A percentile compares a stretch with the other conserved stretches of the same genome.
Evolutionary conservation across 495 filamentous ascomycete genomes (phyloP).

Genomic region (Cryomyces minteri): DNA sequence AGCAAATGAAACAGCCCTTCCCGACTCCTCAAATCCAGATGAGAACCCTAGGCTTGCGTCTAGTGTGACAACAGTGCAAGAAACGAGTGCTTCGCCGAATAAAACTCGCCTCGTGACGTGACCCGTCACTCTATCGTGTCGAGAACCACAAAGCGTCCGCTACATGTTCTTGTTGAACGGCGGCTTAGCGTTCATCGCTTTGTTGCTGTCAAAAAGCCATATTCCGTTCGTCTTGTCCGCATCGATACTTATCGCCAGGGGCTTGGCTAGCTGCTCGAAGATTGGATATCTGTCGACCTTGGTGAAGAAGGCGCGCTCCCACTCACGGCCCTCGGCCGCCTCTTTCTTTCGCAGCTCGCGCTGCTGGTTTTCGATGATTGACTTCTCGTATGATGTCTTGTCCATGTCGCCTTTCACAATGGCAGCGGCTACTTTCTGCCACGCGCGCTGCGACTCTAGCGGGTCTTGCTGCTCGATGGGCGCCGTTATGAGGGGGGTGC

Average conservation of each 20-base stretch:
- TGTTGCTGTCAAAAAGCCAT: constrained; percentile 62
- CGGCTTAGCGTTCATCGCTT: constrained; percentile 26
- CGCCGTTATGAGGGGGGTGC: constrained; percentile 50
- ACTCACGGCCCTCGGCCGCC: constrained; percentile 56
- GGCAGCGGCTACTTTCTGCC: constrained; percentile 63
- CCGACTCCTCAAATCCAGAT: too few relatives aligned
- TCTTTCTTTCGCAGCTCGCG: constrained; percentile 69
- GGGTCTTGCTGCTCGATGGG: constrained; percentile 68
- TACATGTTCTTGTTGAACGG: too few relatives aligned
- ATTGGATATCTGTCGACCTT: constrained; percentile 32
- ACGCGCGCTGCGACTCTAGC: constrained; percentile 75
- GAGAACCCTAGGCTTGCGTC: too few relatives aligned
- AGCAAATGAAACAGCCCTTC: too few relatives aligned
- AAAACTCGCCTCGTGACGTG: too few relatives aligned
- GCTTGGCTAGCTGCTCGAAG: constrained; percentile 38
- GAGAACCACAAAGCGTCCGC: too few relatives aligned
- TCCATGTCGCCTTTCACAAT: constrained; percentile 76
- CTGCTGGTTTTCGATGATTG: constrained; percentile 80
- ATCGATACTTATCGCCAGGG: constrained; percentile 33
- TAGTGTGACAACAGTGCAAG: too few relatives aligned
- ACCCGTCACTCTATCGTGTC: too few relatives aligned
- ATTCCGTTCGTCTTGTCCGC: constrained; percentile 72
- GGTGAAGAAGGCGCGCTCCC: constrained; percentile 74
- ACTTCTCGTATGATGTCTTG: constrained; percentile 55
- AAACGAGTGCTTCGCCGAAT: too few relatives aligned